phyloP scores from a whole-genome alignment of 352 stramenopile genomes.

The Pythium grandisporangium region DNA sequence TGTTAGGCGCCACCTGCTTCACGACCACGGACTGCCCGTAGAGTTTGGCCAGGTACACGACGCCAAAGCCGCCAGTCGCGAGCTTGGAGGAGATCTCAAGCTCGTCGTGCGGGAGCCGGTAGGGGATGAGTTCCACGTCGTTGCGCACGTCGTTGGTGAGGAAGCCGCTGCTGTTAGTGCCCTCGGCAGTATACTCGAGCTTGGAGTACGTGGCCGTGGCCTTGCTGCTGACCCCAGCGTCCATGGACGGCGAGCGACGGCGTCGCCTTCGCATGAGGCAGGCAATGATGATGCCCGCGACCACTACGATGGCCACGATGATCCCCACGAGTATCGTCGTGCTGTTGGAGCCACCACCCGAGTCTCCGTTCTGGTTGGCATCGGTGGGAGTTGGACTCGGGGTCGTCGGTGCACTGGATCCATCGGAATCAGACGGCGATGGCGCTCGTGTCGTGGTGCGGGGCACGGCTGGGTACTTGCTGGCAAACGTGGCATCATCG shows the following conservation, averaged over 20 bases:
- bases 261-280: not conserved
- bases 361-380: not conserved
- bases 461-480: no score
- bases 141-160: conserved; percentile 39
- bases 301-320: conserved; percentile 9
- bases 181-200: conserved; percentile 9
- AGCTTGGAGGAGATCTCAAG: conserved; percentile 22
- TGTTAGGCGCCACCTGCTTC: conserved; percentile 40
- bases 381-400: not conserved
- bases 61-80: conserved; percentile 42
- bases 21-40: conserved; percentile 23
- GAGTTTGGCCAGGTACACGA: conserved; percentile 33
- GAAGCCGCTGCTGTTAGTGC: conserved; percentile 1
- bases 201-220: not conserved
- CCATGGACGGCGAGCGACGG: not conserved
- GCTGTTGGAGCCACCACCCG: not conserved
- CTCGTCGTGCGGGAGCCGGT: conserved; percentile 39
- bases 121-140: conserved; percentile 28
- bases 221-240: not conserved
- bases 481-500: conserved; percentile 3
- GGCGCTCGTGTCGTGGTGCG: not conserved
- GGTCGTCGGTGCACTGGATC: no score
- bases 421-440: conserved; percentile 9
- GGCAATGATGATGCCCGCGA: conserved; percentile 6
- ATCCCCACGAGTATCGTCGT: not conserved